Percentiles rank a stretch among this genome's conserved stretches.
These are phyloP conservation scores for Pseudocercospora vitis DNA, from an alignment of 2,329 filamentous ascomycete genomes.

Conservation along the genomic window DNA sequence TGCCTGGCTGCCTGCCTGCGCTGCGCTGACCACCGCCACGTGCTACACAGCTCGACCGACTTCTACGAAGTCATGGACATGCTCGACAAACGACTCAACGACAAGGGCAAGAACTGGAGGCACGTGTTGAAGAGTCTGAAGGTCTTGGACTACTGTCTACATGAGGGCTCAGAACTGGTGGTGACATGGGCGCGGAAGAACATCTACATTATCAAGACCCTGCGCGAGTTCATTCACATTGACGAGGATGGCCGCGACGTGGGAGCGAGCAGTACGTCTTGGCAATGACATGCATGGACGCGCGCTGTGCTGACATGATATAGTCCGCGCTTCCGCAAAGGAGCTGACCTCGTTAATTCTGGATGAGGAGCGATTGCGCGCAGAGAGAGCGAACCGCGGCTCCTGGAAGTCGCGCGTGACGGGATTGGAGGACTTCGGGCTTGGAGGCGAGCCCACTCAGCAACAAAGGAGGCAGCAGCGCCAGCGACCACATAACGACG, in stretches of 20 bases:
- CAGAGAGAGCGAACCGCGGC: constrained; percentile 86
- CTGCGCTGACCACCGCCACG: constrained; percentile 10
- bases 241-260: constrained; percentile 96
- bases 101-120: constrained; percentile 99
- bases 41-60: constrained; percentile 71
- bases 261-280: constrained; percentile 81
- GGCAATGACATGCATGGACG: too few relatives aligned
- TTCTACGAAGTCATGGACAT: constrained; percentile 99
- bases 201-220: constrained; percentile 96
- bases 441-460: constrained; percentile 41
- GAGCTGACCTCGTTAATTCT: constrained; percentile 88
- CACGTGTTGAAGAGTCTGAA: constrained; percentile 97
- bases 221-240: constrained; percentile 94
- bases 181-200: constrained; percentile 98
- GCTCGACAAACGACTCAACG: constrained; percentile 96
- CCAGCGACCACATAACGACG: constrained; percentile 50
- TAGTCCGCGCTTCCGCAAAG: constrained; percentile 93
- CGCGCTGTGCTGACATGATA: constrained; percentile 35
- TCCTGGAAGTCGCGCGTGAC: constrained; percentile 96
- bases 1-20: neutral
- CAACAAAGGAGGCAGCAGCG: constrained; percentile 40
- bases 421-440: constrained; percentile 65
- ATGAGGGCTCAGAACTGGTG: constrained; percentile 93
- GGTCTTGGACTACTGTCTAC: constrained; percentile 94
- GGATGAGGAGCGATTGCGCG: constrained; percentile 88